Percentiles rank a stretch among this genome's conserved stretches.
Evolutionary conservation across 2,329 filamentous ascomycete species (phyloP).

Genomic region (Coniochaeta sp.): DNA sequence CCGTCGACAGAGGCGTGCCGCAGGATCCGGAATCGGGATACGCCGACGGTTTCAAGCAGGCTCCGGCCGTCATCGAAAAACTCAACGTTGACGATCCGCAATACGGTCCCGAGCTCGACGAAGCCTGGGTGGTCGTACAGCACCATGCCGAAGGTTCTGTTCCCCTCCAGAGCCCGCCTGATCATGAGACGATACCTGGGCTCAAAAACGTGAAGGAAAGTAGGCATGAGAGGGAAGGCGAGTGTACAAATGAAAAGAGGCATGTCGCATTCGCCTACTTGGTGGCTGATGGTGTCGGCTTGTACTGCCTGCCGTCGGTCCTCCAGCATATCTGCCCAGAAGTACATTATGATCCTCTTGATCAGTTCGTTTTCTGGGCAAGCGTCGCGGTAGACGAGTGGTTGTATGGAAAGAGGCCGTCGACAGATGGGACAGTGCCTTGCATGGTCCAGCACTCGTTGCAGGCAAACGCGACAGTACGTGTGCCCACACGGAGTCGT

Average conservation of each 20-base stretch:
- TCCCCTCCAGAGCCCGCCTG: conserved; percentile 64
- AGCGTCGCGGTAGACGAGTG: conserved; percentile 29
- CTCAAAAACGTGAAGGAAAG: conserved; percentile 87
- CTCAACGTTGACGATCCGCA: conserved; percentile 69
- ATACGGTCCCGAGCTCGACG: conserved; percentile 67
- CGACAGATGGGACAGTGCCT: conserved; percentile 77
- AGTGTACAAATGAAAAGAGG: conserved; percentile 78
- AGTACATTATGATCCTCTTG: conserved; percentile 51
- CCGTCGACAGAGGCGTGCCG: conserved; percentile 62
- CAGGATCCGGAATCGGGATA: conserved; percentile 69
- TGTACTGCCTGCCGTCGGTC: conserved; percentile 48
- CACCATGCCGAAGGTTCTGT: conserved; percentile 79
- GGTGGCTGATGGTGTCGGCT: conserved; percentile 48
- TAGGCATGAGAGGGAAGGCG: conserved; percentile 75
- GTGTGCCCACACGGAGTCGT: conserved; percentile 87
- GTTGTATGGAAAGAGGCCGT: conserved; percentile 47
- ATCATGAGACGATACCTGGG: conserved; percentile 91
- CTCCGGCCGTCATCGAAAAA: conserved; percentile 74
- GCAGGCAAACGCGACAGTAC: conserved; percentile 75
- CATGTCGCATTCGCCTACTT: conserved; percentile 48
- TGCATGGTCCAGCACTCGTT: conserved; percentile 69
- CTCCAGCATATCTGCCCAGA: conserved; percentile 63
- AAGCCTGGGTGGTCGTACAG: conserved; percentile 56
- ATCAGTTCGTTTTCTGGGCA: conserved; percentile 57
- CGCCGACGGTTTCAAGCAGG: conserved; percentile 68